Conservation (phyloP, 2,329 filamentous ascomycete genomes). For the Gaeumannomyces tritici region DNA sequence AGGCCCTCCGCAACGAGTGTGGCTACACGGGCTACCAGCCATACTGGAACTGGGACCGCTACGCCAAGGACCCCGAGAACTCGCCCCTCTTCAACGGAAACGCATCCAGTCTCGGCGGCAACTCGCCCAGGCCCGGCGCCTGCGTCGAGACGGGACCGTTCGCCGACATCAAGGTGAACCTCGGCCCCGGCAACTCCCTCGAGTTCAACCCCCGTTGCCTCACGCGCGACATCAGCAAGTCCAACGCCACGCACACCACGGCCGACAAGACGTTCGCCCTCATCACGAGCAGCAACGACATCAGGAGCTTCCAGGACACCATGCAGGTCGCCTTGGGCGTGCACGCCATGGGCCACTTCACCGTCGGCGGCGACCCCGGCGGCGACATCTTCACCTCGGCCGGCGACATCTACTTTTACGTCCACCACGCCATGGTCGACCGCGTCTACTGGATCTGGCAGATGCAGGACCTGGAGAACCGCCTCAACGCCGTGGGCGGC, state of each 20-base stretch:
- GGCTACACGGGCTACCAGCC: slow-evolving; percentile 22
- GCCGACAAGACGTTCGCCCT: slow-evolving; percentile 12
- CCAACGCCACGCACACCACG: slow-evolving; percentile 6
- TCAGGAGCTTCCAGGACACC: slow-evolving; percentile 12
- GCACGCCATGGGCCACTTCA: slow-evolving; percentile 23
- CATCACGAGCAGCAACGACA: slow-evolving; percentile 5
- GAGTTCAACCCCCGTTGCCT: slow-evolving; percentile 24
- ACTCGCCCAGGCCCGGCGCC: slow-evolving; percentile 15
- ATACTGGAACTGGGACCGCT: slow-evolving; percentile 29
- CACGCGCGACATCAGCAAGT: slow-evolving; percentile 19
- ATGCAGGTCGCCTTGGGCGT: slow-evolving; percentile 20
- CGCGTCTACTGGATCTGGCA: slow-evolving; percentile 26
- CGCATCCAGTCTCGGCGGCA: slow-evolving; percentile 27
- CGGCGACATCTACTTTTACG: slow-evolving; percentile 23
- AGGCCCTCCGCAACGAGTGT: slow-evolving; percentile 24
- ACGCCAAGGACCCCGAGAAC: slow-evolving; percentile 18
- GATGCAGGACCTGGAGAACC: slow-evolving; percentile 20
- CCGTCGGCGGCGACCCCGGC: slow-evolving; percentile 24
- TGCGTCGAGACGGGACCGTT: slow-evolving; percentile 19
- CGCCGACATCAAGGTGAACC: slow-evolving; percentile 17
- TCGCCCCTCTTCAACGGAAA: slow-evolving; percentile 31
- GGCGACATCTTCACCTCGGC: slow-evolving; percentile 21
- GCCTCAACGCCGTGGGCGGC: slow-evolving; percentile 6
- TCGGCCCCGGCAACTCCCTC: slow-evolving; percentile 17
- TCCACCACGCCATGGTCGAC: slow-evolving; percentile 21